Conservation (phyloP, 2,329 filamentous ascomycete species). For the Amesomyces nigricolor region DNA sequence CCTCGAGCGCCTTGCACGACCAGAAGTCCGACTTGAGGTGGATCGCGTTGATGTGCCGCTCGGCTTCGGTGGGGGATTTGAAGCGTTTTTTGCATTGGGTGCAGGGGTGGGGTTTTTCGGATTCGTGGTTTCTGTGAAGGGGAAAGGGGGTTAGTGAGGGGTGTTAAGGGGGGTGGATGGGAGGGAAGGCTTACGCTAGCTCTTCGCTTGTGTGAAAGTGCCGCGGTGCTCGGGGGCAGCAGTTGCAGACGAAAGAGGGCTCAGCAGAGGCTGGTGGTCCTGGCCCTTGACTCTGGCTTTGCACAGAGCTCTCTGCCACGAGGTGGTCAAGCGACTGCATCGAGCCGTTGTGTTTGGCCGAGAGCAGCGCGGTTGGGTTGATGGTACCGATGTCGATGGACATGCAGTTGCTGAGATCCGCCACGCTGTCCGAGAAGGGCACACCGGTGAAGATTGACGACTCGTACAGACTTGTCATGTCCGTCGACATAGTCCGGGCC, state of each 20-base stretch:
- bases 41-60: conserved; percentile 25
- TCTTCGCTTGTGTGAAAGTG: conserved; percentile 20
- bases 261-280: not conserved
- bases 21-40: conserved; percentile 25
- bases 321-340: conserved; percentile 8
- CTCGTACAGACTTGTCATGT: conserved; percentile 25
- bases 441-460: conserved; percentile 11
- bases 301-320: not conserved
- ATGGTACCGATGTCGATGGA: conserved; percentile 6
- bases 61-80: conserved; percentile 25
- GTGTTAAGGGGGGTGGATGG: too few relatives aligned
- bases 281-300: not conserved
- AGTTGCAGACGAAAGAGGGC: conserved; percentile 20
- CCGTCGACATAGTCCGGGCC: conserved; percentile 20
- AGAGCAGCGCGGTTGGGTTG: conserved; percentile 12
- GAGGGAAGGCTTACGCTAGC: conserved; percentile 14
- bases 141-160: not conserved
- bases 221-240: conserved; percentile 21
- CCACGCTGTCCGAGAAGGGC: conserved; percentile 9
- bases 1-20: conserved; percentile 21
- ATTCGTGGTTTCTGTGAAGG: conserved; percentile 23
- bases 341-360: not conserved
- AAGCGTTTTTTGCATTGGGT: conserved; percentile 25
- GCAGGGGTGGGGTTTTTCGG: conserved; percentile 25
- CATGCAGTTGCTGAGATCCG: conserved; percentile 7